A percentile compares a stretch with the other conserved stretches of the same genome.
These are phyloP conservation scores for Aspergillus coremiiformis DNA, from an alignment of 495 filamentous ascomycete species.

Conservation along the genomic window DNA sequence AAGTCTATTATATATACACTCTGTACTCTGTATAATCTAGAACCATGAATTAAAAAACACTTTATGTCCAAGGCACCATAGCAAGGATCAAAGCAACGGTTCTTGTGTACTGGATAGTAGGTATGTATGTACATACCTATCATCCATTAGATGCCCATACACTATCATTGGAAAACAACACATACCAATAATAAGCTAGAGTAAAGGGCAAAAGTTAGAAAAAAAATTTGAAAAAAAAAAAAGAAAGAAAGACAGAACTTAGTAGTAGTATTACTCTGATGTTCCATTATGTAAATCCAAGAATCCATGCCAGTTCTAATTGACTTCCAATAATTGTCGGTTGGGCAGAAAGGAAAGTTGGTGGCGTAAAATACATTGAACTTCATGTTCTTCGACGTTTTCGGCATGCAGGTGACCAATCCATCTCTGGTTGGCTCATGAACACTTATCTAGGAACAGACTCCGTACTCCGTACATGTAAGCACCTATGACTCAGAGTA, in stretches of 20 bases:
- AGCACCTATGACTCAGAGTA: neutral
- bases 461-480: no score
- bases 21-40: no score
- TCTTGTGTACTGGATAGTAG: no score
- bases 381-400: neutral
- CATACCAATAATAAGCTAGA: no score
- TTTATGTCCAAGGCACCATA: no score
- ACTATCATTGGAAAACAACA: neutral
- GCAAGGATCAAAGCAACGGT: no score
- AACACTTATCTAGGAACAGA: no score
- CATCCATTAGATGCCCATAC: neutral
- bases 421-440: neutral
- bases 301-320: neutral
- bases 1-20: neutral
- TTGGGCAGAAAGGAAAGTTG: neutral
- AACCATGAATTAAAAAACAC: no score
- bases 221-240: neutral
- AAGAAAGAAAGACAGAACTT: neutral
- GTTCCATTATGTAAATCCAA: neutral
- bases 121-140: no score
- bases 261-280: neutral
- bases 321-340: neutral
- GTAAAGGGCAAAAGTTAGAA: no score
- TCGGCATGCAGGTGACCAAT: neutral
- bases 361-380: neutral